Conservation (phyloP, 768 basidiomycete species). For the Leucocoprinus leucothites region DNA sequence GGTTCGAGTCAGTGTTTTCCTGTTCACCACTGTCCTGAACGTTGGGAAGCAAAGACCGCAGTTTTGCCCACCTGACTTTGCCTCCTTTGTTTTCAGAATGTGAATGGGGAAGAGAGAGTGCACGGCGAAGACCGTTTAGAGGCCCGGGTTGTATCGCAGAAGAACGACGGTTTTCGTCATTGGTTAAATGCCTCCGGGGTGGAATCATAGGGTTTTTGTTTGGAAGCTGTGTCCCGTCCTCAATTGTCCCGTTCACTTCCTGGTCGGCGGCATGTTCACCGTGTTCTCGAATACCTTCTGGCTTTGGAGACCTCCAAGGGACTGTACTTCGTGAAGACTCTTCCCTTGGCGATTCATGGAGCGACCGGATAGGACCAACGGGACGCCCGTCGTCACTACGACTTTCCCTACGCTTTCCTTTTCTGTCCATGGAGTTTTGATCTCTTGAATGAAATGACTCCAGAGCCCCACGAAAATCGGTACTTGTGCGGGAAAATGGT, state of each 20-base stretch:
- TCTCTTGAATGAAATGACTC: constrained; percentile 40
- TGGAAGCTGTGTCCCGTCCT: background rate
- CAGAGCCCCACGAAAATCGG: constrained; percentile 62
- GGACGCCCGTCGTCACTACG: constrained; percentile 51
- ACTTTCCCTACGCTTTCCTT: constrained; percentile 51
- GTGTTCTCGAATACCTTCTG: background rate
- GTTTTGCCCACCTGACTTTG: constrained; percentile 54
- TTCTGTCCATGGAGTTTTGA: constrained; percentile 40
- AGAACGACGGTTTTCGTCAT: background rate
- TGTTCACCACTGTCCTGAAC: constrained; percentile 35
- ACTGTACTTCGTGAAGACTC: constrained; percentile 37
- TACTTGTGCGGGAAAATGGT: constrained; percentile 31
- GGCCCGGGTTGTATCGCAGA: constrained; percentile 11
- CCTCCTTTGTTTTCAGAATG: constrained; percentile 18
- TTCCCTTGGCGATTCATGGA: constrained; percentile 49
- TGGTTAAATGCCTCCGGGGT: background rate
- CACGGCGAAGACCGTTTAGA: constrained; percentile 23
- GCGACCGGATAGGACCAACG: constrained; percentile 44
- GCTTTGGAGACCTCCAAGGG: constrained; percentile 16
- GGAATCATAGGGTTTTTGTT: background rate
- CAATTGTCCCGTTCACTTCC: background rate
- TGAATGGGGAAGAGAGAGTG: constrained; percentile 31
- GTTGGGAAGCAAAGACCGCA: constrained; percentile 65
- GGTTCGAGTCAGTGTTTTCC: constrained; percentile 22
- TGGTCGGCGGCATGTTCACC: background rate